These are phyloP conservation scores for Xylaria cubensis DNA, from an alignment of 495 filamentous ascomycete species.

Conservation along the genomic window DNA sequence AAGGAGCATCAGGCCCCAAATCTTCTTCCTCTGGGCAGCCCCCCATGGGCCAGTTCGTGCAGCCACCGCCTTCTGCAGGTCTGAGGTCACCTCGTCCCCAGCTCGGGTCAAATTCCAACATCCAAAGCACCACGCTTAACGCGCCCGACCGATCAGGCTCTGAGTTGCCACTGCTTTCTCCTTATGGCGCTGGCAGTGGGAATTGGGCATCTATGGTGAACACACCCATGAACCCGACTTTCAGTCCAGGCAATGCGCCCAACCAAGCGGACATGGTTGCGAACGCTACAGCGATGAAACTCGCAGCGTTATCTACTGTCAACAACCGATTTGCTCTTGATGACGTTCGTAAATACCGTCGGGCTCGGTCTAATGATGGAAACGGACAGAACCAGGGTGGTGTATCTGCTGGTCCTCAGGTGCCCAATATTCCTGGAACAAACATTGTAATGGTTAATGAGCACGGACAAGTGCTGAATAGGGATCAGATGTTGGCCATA, in stretches of 20 bases:
- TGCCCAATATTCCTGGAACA: conserved; percentile 60
- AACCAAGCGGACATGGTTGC: conserved; percentile 97
- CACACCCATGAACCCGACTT: conserved; percentile 92
- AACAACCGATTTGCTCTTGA: conserved; percentile 98
- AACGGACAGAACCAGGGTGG: conserved; percentile 57
- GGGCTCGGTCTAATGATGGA: conserved; percentile 87
- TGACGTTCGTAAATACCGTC: conserved; percentile 91
- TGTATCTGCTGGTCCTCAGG: conserved; percentile 52
- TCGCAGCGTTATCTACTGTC: conserved; percentile 94
- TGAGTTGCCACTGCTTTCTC: conserved; percentile 86
- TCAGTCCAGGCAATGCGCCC: conserved; percentile 62
- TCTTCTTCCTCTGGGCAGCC: conserved; percentile 79
- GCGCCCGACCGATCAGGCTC: conserved; percentile 68
- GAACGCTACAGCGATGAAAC: conserved; percentile 98
- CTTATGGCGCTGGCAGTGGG: conserved; percentile 80
- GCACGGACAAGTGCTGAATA: conserved; percentile 82
- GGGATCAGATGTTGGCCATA: conserved; percentile 85
- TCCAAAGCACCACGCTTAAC: conserved; percentile 84
- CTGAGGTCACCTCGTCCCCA: conserved; percentile 83
- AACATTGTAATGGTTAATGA: conserved; percentile 91
- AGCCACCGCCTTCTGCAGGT: conserved; percentile 78
- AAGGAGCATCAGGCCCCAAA: conserved; percentile 75
- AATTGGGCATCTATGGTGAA: conserved; percentile 99
- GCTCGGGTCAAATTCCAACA: conserved; percentile 66
- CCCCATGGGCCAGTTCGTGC: conserved; percentile 96